Percentiles rank a stretch among this genome's conserved stretches.
Evolutionary conservation across 140 eudicot genomes (phyloP).

Genomic region (Bidens hawaiensis): DNA sequence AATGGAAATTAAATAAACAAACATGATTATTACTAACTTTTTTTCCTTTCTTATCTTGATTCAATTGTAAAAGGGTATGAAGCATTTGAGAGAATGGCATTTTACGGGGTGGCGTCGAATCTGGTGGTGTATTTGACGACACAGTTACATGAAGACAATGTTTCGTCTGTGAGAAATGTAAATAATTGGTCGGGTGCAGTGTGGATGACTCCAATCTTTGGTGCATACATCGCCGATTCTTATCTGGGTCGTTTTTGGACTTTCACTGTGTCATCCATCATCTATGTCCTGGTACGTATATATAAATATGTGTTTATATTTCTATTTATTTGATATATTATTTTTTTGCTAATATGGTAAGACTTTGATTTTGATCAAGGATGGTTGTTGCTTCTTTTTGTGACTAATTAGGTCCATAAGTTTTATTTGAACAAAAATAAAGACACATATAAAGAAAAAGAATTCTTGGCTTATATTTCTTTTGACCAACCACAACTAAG

Average conservation of each 20-base stretch:
- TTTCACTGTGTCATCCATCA: constrained; percentile 68
- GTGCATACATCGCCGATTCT: constrained; percentile 86
- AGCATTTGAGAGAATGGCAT: constrained; percentile 96
- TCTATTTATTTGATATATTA: not conserved
- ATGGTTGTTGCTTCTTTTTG: not conserved
- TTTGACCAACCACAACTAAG: constrained; percentile 15
- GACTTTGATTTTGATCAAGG: not conserved
- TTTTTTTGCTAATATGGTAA: not conserved
- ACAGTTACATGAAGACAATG: constrained; percentile 85
- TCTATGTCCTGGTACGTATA: constrained; percentile 63
- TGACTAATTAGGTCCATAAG: constrained; percentile 20
- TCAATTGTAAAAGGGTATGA: constrained; percentile 51
- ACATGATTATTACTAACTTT: not conserved
- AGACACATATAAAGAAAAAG: not conserved
- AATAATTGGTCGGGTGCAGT: constrained; percentile 88
- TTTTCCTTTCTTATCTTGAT: not conserved
- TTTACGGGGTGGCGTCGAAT: constrained; percentile 90
- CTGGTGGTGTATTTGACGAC: constrained; percentile 89
- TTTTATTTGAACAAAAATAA: constrained; percentile 11
- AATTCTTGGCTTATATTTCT: constrained; percentile 25
- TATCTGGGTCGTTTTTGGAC: constrained; percentile 98
- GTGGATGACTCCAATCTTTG: constrained; percentile 85
- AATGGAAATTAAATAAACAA: not conserved
- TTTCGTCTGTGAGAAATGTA: constrained; percentile 80
- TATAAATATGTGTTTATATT: not conserved